Conservation (phyloP, 1,284 basidiomycete species). For the Grifola frondosa region DNA sequence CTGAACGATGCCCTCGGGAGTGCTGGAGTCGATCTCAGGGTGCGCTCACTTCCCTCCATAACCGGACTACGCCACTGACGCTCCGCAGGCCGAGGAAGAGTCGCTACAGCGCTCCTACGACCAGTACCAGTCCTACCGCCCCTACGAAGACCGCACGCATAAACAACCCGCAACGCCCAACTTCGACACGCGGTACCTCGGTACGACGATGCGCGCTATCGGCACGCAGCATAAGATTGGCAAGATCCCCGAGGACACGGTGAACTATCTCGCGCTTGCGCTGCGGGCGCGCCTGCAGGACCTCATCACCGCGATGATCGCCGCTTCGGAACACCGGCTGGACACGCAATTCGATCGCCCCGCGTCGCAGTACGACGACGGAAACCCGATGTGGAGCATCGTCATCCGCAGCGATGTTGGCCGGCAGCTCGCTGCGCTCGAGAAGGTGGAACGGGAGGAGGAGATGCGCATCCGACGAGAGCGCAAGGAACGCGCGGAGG, state of each 20-base stretch:
- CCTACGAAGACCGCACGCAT: conserved; percentile 69
- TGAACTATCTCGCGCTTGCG: conserved; percentile 77
- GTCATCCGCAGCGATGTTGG: conserved; percentile 70
- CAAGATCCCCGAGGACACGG: conserved; percentile 66
- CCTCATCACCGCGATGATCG: conserved; percentile 68
- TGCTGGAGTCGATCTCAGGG: conserved; percentile 78
- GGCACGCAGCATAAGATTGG: conserved; percentile 63
- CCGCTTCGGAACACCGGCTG: conserved; percentile 67
- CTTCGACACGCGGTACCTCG: conserved; percentile 63
- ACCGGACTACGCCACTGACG: not conserved
- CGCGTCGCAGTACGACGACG: conserved; percentile 62
- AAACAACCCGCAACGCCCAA: conserved; percentile 66
- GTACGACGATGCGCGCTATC: conserved; percentile 61
- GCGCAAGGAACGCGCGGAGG: conserved; percentile 69
- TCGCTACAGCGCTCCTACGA: conserved; percentile 66
- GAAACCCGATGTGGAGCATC: conserved; percentile 77
- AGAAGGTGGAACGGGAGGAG: conserved; percentile 78
- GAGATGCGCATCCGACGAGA: conserved; percentile 72
- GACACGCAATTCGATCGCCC: conserved; percentile 70
- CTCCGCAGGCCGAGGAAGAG: conserved; percentile 74
- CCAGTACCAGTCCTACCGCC: conserved; percentile 54
- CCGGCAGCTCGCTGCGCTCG: conserved; percentile 72
- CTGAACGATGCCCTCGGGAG: conserved; percentile 81
- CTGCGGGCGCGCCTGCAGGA: conserved; percentile 74
- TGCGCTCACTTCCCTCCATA: conserved; percentile 31